A percentile compares a stretch with the other conserved stretches of the same genome.
Conservation (phyloP, 139 green algal species). For the Nannochloris sp. region DNA sequence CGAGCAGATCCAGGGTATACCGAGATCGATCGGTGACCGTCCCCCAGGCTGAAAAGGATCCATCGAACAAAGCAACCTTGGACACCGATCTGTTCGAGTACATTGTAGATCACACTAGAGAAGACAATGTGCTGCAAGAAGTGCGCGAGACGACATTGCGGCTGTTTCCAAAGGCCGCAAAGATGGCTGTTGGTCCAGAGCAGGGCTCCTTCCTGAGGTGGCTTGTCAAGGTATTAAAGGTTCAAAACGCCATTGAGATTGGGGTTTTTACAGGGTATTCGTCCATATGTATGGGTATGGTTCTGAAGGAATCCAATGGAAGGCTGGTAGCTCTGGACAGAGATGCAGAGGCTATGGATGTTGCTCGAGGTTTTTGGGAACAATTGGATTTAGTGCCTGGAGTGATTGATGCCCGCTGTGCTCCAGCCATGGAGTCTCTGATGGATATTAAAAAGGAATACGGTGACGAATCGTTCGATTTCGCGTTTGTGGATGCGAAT, state of each 20-base stretch:
- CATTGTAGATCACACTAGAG: constrained; percentile 56
- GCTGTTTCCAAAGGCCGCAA: constrained; percentile 29
- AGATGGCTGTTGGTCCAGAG: constrained; percentile 72
- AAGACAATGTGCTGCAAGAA: constrained; percentile 43
- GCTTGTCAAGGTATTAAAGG: constrained; percentile 55
- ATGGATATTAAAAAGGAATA: constrained; percentile 14
- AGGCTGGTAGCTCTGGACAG: constrained; percentile 74
- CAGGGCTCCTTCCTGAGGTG: constrained; percentile 68
- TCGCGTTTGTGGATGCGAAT: constrained; percentile 90
- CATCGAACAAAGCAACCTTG: constrained; percentile 37
- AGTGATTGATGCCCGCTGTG: constrained; percentile 25
- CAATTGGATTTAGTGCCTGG: constrained; percentile 50
- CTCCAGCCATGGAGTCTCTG: constrained; percentile 28
- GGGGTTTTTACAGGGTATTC: constrained; percentile 89
- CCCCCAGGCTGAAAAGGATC: neutral
- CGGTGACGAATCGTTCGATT: constrained; percentile 50
- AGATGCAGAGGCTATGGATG: constrained; percentile 49
- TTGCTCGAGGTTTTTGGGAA: constrained; percentile 62
- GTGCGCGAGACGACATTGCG: constrained; percentile 49
- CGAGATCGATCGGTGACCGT: no score
- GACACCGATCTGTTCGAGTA: constrained; percentile 47
- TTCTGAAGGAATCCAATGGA: constrained; percentile 44
- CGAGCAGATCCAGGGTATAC: no score
- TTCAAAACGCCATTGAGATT: constrained; percentile 42
- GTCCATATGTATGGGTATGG: constrained; percentile 57